These are phyloP conservation scores for Aspergillus ustus DNA, from an alignment of 2,329 filamentous ascomycete genomes.

Conservation along the genomic window DNA sequence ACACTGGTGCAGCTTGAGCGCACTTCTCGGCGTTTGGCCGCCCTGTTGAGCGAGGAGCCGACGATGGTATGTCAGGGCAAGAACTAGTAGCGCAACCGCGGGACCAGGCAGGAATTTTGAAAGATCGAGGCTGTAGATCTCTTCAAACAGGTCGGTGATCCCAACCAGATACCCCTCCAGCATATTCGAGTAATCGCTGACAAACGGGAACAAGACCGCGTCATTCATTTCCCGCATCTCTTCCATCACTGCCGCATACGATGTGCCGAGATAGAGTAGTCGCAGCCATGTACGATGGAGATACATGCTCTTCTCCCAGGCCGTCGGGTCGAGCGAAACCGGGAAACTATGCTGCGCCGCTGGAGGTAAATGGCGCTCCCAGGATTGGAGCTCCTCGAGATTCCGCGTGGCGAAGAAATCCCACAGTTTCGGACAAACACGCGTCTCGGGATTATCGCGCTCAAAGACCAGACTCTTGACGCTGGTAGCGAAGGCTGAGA, in stretches of 20 bases:
- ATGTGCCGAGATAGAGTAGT: slow-evolving; percentile 10
- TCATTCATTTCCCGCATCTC: not conserved
- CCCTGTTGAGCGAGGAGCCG: not conserved
- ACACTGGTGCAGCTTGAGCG: slow-evolving; percentile 11
- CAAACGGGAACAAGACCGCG: not conserved
- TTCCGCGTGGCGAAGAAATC: not conserved
- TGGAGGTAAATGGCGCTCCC: not conserved
- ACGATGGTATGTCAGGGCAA: slow-evolving; percentile 12
- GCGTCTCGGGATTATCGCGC: not conserved
- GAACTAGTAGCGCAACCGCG: not conserved
- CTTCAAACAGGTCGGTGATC: slow-evolving; percentile 11
- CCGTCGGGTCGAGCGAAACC: not conserved
- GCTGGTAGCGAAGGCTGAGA: slow-evolving; percentile 1
- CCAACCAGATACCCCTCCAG: not conserved
- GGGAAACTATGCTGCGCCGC: not conserved
- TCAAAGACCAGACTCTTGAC: not conserved
- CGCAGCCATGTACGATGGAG: slow-evolving; percentile 15
- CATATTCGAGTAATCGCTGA: not conserved
- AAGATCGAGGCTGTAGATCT: slow-evolving; percentile 13
- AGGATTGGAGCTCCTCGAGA: slow-evolving; percentile 1
- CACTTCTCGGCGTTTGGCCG: not conserved
- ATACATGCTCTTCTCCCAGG: slow-evolving; percentile 15
- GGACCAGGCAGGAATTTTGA: not conserved
- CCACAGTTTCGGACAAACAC: not conserved
- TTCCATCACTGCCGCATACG: not conserved